Conservation (phyloP, 352 stramenopile genomes). For the Thraustochytrium sp. region DNA sequence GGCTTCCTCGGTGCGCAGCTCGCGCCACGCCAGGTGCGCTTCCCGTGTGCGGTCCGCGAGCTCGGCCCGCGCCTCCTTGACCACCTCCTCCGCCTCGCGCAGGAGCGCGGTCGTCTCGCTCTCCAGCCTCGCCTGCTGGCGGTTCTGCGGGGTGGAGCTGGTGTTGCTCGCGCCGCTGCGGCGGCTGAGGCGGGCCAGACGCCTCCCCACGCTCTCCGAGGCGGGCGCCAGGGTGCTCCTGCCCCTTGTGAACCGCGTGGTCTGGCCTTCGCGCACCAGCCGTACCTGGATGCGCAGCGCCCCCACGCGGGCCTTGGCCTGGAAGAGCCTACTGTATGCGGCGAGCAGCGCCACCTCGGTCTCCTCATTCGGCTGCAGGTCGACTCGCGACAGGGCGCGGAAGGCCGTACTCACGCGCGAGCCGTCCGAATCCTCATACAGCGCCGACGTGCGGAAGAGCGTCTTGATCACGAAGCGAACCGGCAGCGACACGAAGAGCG, state of each 20-base stretch:
- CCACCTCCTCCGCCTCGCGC: not conserved
- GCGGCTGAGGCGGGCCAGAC: too few relatives aligned
- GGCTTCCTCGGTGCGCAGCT: not conserved
- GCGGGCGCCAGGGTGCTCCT: too few relatives aligned
- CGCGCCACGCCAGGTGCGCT: not conserved
- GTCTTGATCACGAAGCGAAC: slow-evolving; percentile 6
- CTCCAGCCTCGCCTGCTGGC: too few relatives aligned
- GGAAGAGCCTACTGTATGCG: not conserved
- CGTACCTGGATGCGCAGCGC: not conserved
- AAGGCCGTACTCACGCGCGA: not conserved
- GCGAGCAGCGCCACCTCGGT: not conserved
- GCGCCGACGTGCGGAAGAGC: not conserved
- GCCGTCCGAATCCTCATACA: not conserved
- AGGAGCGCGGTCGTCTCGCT: too few relatives aligned
- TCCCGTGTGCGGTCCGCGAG: not conserved
- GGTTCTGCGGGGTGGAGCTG: too few relatives aligned
- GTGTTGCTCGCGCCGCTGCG: too few relatives aligned
- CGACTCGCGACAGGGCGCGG: not conserved
- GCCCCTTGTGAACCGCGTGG: too few relatives aligned
- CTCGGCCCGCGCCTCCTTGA: not conserved
- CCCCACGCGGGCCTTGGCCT: not conserved
- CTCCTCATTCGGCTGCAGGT: not conserved
- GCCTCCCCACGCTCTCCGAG: too few relatives aligned
- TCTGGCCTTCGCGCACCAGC: not conserved
- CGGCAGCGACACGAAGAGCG: slow-evolving; percentile 12